These are phyloP conservation scores for Parietaria judaica DNA, from an alignment of 306 rosid genomes.

Conservation along the genomic window DNA sequence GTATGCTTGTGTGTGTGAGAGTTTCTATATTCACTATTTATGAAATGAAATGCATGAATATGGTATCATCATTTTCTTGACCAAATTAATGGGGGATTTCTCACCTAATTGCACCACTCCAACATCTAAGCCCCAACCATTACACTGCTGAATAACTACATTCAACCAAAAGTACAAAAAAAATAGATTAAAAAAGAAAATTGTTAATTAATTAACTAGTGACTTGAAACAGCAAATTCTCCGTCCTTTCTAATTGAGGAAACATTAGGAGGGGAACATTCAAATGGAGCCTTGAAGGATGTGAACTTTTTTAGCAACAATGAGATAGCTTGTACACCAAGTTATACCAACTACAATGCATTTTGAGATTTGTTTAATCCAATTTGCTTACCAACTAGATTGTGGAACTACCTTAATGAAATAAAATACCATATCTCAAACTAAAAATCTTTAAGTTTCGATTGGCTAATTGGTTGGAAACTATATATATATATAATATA, in stretches of 20 bases:
- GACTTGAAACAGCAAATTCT: not conserved
- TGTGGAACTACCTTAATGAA: not conserved
- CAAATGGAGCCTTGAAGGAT: not conserved
- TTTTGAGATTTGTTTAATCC: not conserved
- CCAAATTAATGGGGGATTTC: constrained; percentile 9
- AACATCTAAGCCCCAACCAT: constrained; percentile 1
- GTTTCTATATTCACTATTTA: too few species aligned
- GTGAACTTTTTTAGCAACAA: not conserved
- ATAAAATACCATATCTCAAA: not conserved
- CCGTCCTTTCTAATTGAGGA: constrained; percentile 9
- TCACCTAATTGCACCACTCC: constrained; percentile 25
- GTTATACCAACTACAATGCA: not conserved
- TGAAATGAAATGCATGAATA: constrained; percentile 19
- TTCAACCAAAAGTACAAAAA: not conserved
- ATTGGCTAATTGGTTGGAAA: not conserved
- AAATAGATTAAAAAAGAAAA: too few species aligned
- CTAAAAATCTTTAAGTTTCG: not conserved
- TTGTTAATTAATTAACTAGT: not conserved
- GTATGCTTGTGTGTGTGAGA: too few species aligned
- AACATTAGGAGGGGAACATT: not conserved
- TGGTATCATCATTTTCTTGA: constrained; percentile 22
- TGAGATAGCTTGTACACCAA: constrained; percentile 3
- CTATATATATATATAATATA: not conserved
- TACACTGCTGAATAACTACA: not conserved
- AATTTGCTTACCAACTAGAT: not conserved